These are phyloP conservation scores for Brassica balearica DNA, from an alignment of 441 rosid genomes.

Conservation along the genomic window DNA sequence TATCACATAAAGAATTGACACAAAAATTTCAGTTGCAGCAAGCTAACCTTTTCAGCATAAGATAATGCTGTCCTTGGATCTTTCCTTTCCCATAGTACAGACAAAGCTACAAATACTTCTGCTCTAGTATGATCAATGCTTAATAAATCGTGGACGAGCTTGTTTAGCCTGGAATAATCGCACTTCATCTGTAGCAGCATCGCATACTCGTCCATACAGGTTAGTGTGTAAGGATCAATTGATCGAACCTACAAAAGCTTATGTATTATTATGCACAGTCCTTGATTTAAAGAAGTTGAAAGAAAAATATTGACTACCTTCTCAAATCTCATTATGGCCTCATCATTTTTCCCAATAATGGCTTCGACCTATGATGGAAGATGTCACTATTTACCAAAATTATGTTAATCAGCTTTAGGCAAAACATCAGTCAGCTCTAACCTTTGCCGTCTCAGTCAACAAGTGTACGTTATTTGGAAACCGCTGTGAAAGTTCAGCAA, in stretches of 20 bases:
- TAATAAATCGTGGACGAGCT: conserved; percentile 89
- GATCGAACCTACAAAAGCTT: conserved; percentile 76
- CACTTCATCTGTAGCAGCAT: conserved; percentile 89
- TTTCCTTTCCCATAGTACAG: conserved; percentile 87
- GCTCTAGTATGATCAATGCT: conserved; percentile 86
- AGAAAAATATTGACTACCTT: conserved; percentile 57
- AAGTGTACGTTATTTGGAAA: conserved; percentile 86
- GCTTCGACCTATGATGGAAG: conserved; percentile 76
- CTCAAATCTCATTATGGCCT: conserved; percentile 86
- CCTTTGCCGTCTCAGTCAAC: conserved; percentile 96
- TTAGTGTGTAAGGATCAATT: conserved; percentile 84
- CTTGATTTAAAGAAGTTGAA: conserved; percentile 2
- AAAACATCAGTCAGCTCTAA: conserved; percentile 35
- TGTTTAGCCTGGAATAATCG: conserved; percentile 80
- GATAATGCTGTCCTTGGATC: conserved; percentile 86
- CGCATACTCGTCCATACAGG: conserved; percentile 98
- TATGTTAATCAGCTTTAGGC: conserved; percentile 16
- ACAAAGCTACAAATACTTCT: conserved; percentile 88
- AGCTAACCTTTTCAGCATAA: conserved; percentile 92
- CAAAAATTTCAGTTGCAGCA: conserved; percentile 19
- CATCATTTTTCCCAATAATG: conserved; percentile 92
- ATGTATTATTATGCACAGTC: conserved; percentile 13
- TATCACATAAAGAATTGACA: conserved; percentile 12
- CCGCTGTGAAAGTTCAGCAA: conserved; percentile 80
- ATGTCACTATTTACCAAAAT: conserved; percentile 27